Percentiles rank a stretch among this genome's conserved stretches.
Evolutionary conservation across 2,329 filamentous ascomycete species (phyloP).

Genomic region (Stachybotrys echinatus): DNA sequence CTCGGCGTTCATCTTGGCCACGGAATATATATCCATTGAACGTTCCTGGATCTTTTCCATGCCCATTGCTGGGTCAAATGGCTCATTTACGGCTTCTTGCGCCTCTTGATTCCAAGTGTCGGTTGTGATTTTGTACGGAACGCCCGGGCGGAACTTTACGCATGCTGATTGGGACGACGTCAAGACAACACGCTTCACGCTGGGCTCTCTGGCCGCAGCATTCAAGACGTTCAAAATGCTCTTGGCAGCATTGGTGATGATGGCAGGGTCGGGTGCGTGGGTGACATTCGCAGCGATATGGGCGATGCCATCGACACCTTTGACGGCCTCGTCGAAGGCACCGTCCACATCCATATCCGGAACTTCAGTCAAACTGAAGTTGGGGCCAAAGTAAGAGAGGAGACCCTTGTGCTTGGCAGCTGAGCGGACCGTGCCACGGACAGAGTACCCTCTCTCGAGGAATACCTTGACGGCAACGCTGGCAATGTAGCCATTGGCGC

Average conservation of each 20-base stretch:
- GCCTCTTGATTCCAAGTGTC: conserved; percentile 28
- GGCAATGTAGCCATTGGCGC: conserved; percentile 34
- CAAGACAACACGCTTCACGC: conserved; percentile 15
- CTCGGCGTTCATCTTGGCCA: conserved; percentile 29
- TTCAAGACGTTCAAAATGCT: conserved; percentile 13
- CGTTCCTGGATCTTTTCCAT: conserved; percentile 7
- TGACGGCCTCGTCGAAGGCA: conserved; percentile 29
- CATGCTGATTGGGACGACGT: conserved; percentile 12
- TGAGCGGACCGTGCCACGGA: conserved; percentile 31
- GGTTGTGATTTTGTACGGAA: neutral
- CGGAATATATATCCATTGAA: conserved; percentile 20
- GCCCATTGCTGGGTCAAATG: conserved; percentile 14
- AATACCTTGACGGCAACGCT: conserved; percentile 28
- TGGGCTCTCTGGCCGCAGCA: conserved; percentile 13
- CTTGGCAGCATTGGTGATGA: conserved; percentile 12
- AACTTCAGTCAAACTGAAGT: conserved; percentile 20
- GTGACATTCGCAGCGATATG: conserved; percentile 15
- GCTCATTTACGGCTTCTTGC: conserved; percentile 23
- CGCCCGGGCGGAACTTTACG: neutral
- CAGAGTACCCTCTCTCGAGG: conserved; percentile 28
- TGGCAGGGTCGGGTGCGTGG: conserved; percentile 12
- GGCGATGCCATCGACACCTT: conserved; percentile 18
- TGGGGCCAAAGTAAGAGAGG: conserved; percentile 12
- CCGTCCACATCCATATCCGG: conserved; percentile 24
- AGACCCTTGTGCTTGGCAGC: conserved; percentile 1